Conservation (phyloP, 106 monocot species). For the Dioscorea alata region DNA sequence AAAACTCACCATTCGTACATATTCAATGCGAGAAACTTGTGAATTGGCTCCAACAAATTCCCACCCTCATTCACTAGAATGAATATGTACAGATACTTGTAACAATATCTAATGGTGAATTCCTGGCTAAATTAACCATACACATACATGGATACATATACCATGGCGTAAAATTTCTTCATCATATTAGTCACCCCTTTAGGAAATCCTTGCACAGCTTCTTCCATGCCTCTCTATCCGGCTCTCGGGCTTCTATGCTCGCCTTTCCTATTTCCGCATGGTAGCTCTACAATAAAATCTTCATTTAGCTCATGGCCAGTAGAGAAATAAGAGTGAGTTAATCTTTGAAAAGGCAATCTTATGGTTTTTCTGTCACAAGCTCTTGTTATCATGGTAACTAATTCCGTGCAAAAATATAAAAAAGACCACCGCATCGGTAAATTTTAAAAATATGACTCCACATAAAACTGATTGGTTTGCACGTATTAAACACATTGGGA, state of each 20-base stretch:
- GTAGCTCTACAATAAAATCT: constrained; percentile 15
- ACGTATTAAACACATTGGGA: too few relatives aligned
- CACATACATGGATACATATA: not conserved
- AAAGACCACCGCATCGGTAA: too few relatives aligned
- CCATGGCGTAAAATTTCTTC: not conserved
- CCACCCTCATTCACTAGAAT: not conserved
- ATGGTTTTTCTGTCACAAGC: too few relatives aligned
- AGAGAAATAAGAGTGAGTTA: too few relatives aligned
- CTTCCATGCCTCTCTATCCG: constrained; percentile 40
- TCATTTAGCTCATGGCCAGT: not conserved
- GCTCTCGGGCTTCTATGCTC: constrained; percentile 22
- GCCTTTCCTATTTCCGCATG: constrained; percentile 35
- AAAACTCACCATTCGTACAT: not conserved
- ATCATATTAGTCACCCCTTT: constrained; percentile 9
- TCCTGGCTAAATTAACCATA: not conserved
- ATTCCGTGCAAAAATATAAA: too few relatives aligned
- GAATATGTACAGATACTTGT: not conserved
- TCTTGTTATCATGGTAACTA: too few relatives aligned
- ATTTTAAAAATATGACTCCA: too few relatives aligned
- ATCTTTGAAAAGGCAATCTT: too few relatives aligned
- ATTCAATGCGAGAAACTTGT: not conserved
- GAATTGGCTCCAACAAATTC: not conserved
- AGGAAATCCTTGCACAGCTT: constrained; percentile 51
- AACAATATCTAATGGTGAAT: too few relatives aligned
- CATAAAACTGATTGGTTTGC: too few relatives aligned